A percentile compares a stretch with the other conserved stretches of the same genome.
Evolutionary conservation across 495 filamentous ascomycete genomes (phyloP).

Genomic region (Lindgomyces ingoldianus): DNA sequence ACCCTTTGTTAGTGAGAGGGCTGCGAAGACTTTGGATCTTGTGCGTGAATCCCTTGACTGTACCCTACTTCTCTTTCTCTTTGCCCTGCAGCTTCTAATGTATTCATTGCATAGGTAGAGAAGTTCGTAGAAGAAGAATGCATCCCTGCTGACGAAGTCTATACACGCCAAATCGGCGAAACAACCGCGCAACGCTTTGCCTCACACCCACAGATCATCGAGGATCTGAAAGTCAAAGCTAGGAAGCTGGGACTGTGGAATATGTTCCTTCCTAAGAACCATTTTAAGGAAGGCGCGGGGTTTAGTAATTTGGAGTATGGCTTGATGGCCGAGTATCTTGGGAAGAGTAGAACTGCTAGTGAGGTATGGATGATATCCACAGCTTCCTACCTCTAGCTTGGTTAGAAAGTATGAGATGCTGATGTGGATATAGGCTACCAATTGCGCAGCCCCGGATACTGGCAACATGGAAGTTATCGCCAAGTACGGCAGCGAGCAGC

Average conservation of each 20-base stretch:
- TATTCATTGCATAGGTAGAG: constrained; percentile 61
- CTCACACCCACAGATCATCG: constrained; percentile 75
- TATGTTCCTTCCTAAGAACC: constrained; percentile 91
- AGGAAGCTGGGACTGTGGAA: constrained; percentile 92
- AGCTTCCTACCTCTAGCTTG: too few species aligned
- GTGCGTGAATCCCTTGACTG: constrained; percentile 45
- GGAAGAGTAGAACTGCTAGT: constrained; percentile 46
- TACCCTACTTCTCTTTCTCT: not conserved
- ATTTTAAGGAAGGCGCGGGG: constrained; percentile 88
- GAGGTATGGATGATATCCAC: constrained; percentile 36
- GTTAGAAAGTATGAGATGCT: too few species aligned
- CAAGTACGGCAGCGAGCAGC: constrained; percentile 49
- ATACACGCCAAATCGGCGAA: constrained; percentile 73
- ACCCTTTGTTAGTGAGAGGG: constrained; percentile 71
- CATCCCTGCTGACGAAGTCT: constrained; percentile 74
- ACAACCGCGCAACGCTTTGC: constrained; percentile 71
- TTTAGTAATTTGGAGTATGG: constrained; percentile 51
- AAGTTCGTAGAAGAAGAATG: constrained; percentile 98
- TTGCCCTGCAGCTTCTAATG: not conserved
- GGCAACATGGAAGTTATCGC: constrained; percentile 53
- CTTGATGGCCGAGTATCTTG: constrained; percentile 49
- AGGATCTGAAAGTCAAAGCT: constrained; percentile 84
- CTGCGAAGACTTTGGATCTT: constrained; percentile 70
- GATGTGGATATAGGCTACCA: constrained; percentile 41
- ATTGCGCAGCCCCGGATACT: constrained; percentile 50